Evolutionary conservation across 2,329 filamentous ascomycete genomes (phyloP), one percentile per base, ranked within the genome.

Genomic region (Pseudonectria foliicola): DNA sequence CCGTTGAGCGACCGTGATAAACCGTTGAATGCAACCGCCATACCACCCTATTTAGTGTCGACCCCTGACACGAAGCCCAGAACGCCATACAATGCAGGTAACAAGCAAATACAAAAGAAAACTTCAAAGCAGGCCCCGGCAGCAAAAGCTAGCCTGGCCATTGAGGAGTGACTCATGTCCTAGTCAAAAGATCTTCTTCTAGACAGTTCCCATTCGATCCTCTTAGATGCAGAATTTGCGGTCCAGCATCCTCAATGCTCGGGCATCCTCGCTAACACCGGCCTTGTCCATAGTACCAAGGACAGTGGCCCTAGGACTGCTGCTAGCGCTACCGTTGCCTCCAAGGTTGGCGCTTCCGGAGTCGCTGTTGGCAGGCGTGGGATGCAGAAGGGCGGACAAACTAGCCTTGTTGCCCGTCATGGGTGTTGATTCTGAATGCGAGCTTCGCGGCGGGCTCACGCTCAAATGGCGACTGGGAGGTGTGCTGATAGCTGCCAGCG

Each of bases 191-290:
- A n/a, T n/a, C n/a, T n/a, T n/a, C n/a, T n/a, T n/a, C n/a, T n/a
- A n/a, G n/a, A n/a, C n/a, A n/a, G n/a, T n/a, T n/a, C n/a, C n/a
- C 15, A 11, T 32, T 26, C 28, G 37, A 18, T 33, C 15, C 15
- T 28, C 35, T 35, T 46, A 59, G 27, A 60, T 54, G 46, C 57
- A 61, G 47, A 75, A 75, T 48, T 73, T 74, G 44, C 70, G 66
- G 56, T 86, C 77, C 32, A 86, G 62, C 53, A 83, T 77, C 43
- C 77, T 70, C 29, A 85, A 57, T 2, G 79, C 80, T 45, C 79
- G 67, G 41, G 71, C 71, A 45, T 85, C 82, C 54, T 85, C 80
- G 13, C 70, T 63, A 31, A 74, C 76, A 5, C 68, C 71, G 16
- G 51, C 48, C 39, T 57, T 56, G 31, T 62, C 59, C 7, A 54